Conservation (phyloP, 768 basidiomycete genomes). For the Trichaptum fuscoviolaceum region DNA sequence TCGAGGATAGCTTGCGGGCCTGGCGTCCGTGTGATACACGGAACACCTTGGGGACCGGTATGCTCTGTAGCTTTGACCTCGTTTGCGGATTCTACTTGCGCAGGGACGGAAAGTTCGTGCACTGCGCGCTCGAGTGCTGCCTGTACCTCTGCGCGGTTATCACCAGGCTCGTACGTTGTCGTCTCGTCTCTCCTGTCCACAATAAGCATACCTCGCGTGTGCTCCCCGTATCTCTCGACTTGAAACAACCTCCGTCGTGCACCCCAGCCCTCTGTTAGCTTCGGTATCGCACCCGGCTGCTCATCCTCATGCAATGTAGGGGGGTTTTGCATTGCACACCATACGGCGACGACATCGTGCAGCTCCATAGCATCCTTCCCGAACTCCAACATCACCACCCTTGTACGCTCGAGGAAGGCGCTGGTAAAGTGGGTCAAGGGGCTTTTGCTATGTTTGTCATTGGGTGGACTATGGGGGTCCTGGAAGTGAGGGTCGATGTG, state of each 20-base stretch:
- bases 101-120: slow-evolving; percentile 39
- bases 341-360: slow-evolving; percentile 86
- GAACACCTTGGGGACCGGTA: slow-evolving; percentile 19
- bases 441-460: slow-evolving; percentile 19
- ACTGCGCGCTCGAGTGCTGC: slow-evolving; percentile 37
- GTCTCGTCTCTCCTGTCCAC: slow-evolving; percentile 68
- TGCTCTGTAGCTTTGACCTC: slow-evolving; percentile 9
- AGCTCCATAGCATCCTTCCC: slow-evolving; percentile 86
- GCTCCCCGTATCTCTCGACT: slow-evolving; percentile 60
- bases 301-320: slow-evolving; percentile 30
- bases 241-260: slow-evolving; percentile 25
- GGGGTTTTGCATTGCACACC: slow-evolving; percentile 77
- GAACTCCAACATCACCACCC: slow-evolving; percentile 71
- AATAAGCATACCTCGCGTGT: slow-evolving; percentile 85
- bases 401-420: slow-evolving; percentile 67
- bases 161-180: slow-evolving; percentile 59
- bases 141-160: slow-evolving; percentile 61
- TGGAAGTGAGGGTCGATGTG: slow-evolving; percentile 60
- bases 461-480: slow-evolving; percentile 44
- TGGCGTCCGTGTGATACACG: slow-evolving; percentile 54
- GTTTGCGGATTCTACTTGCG: slow-evolving; percentile 36
- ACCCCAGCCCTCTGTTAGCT: slow-evolving; percentile 51
- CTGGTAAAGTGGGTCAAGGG: slow-evolving; percentile 75
- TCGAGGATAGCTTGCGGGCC: slow-evolving; percentile 47
- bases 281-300: slow-evolving; percentile 17